These are phyloP conservation scores for Tagetes erecta DNA, from an alignment of 129 eudicot genomes.

Conservation along the genomic window DNA sequence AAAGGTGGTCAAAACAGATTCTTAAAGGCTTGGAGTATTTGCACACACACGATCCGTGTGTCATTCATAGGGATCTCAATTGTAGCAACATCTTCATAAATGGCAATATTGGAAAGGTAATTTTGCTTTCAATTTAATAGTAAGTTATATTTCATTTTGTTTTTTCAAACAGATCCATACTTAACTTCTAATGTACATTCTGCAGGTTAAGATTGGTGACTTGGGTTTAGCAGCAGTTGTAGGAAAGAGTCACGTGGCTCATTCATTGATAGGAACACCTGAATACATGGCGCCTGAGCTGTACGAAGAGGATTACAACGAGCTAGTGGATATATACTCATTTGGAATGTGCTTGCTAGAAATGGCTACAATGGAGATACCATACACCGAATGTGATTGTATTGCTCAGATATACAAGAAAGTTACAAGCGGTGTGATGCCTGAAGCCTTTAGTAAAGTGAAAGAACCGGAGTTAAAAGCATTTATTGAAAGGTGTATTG, in stretches of 20 bases:
- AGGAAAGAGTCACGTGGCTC: slow-evolving; percentile 73
- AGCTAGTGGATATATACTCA: slow-evolving; percentile 71
- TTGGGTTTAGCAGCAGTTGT: slow-evolving; percentile 72
- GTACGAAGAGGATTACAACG: slow-evolving; percentile 76
- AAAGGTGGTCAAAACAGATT: slow-evolving; percentile 71
- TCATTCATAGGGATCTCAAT: slow-evolving; percentile 71
- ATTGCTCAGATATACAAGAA: slow-evolving; percentile 73
- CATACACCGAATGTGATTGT: slow-evolving; percentile 70
- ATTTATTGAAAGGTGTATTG: slow-evolving; percentile 66
- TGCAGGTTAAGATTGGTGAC: slow-evolving; percentile 77
- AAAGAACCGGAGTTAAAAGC: slow-evolving; percentile 53
- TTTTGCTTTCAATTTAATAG: not conserved
- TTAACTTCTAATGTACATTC: not conserved
- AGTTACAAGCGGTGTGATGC: slow-evolving; percentile 65
- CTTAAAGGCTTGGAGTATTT: slow-evolving; percentile 62
- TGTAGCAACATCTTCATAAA: slow-evolving; percentile 80
- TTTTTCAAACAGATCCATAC: not conserved
- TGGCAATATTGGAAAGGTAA: slow-evolving; percentile 71
- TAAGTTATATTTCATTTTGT: not conserved
- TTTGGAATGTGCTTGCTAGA: slow-evolving; percentile 83
- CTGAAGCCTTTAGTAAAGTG: slow-evolving; percentile 59
- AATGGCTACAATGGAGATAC: slow-evolving; percentile 78
- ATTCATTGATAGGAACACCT: slow-evolving; percentile 71
- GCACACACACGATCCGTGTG: slow-evolving; percentile 73
- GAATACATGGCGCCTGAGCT: slow-evolving; percentile 89